Percentiles rank a stretch among this genome's conserved stretches.
These are phyloP conservation scores for Mycena sp. DNA, from an alignment of 1,284 basidiomycete genomes.

Conservation along the genomic window DNA sequence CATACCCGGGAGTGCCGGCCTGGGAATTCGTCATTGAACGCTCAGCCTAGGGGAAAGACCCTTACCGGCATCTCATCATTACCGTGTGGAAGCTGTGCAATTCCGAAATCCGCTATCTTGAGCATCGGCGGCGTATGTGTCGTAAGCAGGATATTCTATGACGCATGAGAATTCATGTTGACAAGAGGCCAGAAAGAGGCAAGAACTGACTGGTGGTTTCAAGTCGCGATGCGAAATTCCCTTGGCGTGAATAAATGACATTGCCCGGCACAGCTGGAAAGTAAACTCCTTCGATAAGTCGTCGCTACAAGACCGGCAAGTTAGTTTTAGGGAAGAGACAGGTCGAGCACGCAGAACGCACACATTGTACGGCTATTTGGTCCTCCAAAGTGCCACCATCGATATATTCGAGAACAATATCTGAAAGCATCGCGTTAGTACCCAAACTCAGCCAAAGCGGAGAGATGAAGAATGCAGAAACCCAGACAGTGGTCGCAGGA, in stretches of 20 bases:
- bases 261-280: constrained; percentile 66
- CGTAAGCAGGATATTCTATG: constrained; percentile 66
- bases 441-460: not conserved
- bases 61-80: constrained; percentile 2
- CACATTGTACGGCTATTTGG: constrained; percentile 50
- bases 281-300: constrained; percentile 59
- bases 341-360: too few relatives aligned
- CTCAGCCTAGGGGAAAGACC: not conserved
- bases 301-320: constrained; percentile 45
- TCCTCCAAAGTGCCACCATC: constrained; percentile 78
- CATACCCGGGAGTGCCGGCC: constrained; percentile 54
- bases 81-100: too few relatives aligned
- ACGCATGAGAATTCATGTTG: constrained; percentile 4
- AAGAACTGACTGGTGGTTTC: constrained; percentile 67
- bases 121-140: constrained; percentile 54
- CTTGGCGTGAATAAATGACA: constrained; percentile 66
- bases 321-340: too few relatives aligned
- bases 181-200: not conserved
- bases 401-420: constrained; percentile 71
- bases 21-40: not conserved
- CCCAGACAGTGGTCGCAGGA: too few relatives aligned
- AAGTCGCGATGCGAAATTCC: constrained; percentile 81
- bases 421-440: constrained; percentile 41
- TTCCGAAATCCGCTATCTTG: constrained; percentile 84
- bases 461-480: not conserved